Base-by-base conservation (phyloP, 2,329 filamentous ascomycete species). In the Fusarium newnesense region DNA sequence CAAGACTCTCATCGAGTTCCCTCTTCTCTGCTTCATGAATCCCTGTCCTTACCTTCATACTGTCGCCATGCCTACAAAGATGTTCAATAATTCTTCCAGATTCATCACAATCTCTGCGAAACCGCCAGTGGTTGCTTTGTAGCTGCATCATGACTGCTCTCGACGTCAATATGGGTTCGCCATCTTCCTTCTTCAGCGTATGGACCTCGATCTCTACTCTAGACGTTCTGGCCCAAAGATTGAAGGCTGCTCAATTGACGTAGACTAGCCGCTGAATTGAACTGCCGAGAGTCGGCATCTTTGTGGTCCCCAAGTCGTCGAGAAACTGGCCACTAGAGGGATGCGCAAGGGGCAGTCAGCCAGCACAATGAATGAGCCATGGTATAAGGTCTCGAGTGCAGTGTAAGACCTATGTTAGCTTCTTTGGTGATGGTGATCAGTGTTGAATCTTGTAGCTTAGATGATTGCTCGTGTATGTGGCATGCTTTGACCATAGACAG, bases 351-450 rank as follows among this genome's bases (percentile, higher is more conserved):
- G 8, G 5, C 7, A 21, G 24, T 7, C 18, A 19, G 4, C 4
- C 24, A 21, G 8, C 18, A 28, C 43, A 28, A 4, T 15, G 8
- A 46, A 46, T 19, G 43, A 5, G 8, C 4, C 24, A 28, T 28
- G 18, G 1, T 15, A 21, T 21, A 21, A 21, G 10, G 16, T 18
- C 5, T 2, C 12, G 12, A 9, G 6, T 3, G 0, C 9, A 36
- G 12, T 26, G 2, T 5, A 19, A 36, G 4, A 6, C 12, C 1
- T 26, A 10, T 5, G 13, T 26, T 2, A 26, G 3, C 18, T 53
- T 53, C n/a, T 1, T 21, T 21, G 9, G 7, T 5, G 7, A 28
- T 36, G 3, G 32, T 3, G 18, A 7, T 2, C 24, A 28, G 18
- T 9, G 13, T 9, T 36, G 24, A 37, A 24, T 24, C 12, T 9